A percentile compares a stretch with the other conserved stretches of the same genome.
Evolutionary conservation across 1,139 yeast genomes (phyloP).

Genomic region (Pichia sp.): DNA sequence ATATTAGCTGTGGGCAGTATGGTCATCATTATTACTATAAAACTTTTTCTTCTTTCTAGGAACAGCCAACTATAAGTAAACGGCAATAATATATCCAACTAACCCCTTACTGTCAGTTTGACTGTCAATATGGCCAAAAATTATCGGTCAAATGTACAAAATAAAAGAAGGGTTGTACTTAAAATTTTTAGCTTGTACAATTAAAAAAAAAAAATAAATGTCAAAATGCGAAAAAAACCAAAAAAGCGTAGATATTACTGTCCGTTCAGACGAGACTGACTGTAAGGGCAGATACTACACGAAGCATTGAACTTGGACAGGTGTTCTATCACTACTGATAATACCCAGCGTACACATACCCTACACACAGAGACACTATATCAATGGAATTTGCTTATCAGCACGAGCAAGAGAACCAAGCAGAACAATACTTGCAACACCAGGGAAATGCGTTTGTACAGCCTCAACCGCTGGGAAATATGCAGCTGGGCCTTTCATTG

Average conservation of each 20-base stretch:
- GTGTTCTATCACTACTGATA: too few relatives aligned
- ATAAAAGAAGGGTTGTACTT: neutral
- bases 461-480: neutral
- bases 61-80: neutral
- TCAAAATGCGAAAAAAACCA: neutral
- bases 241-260: neutral
- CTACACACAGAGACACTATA: neutral
- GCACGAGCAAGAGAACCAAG: neutral
- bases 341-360: too few relatives aligned
- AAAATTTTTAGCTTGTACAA: too few relatives aligned
- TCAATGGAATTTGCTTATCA: neutral
- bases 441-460: neutral
- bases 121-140: too few relatives aligned
- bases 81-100: neutral
- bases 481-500: neutral
- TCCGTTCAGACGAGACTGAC: too few relatives aligned
- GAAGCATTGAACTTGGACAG: too few relatives aligned
- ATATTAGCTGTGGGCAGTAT: constrained; percentile 7
- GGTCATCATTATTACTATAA: constrained; percentile 8
- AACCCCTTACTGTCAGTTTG: too few relatives aligned
- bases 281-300: too few relatives aligned
- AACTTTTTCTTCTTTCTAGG: neutral
- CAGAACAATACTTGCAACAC: neutral
- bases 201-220: neutral
- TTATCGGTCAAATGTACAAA: too few relatives aligned